Evolutionary conservation across 2,329 filamentous ascomycete species (phyloP), one percentile per base, ranked within the genome.

Genomic region (Fusarium humuli): DNA sequence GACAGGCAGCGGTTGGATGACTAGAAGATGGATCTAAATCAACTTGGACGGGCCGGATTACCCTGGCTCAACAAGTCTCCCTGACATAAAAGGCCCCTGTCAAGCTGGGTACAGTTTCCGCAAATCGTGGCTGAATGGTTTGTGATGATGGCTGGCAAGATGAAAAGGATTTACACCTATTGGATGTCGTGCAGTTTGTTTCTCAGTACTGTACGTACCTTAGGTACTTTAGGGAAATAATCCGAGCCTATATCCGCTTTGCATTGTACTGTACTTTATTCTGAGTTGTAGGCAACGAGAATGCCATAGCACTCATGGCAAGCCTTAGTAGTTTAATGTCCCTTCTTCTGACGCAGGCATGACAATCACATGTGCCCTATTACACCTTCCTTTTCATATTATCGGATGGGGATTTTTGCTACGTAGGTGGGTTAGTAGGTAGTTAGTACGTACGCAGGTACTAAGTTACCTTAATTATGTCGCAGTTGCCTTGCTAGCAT

Each of bases 1-100:
- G 34, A 23, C 44, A 57, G 16, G 46, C 54, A 50, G 57, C 61
- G 61, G 71, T 57, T 71, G 69, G 60, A 30, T 41, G 30, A 47
- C 47, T 58, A 45, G 52, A 52, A 65, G 61, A 68, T 64, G 70
- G 72, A 74, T 74, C 72, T 74, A 58, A 73, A 73, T 73, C 72
- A 70, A 63, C 70, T 58, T 73, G 57, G 59, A 73, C 67, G 64
- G 67, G 54, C 65, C 64, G 52, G 66, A 68, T 49, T 13, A 61
- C 69, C 72, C 67, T 58, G 63, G 67, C 64, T 55, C 37, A 58
- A 60, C 44, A 44, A 55, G 56, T 55, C 46, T 49, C 58, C 63
- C 58, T 70, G 50, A 44, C 41, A 56, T 52, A 20, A 34, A 20
- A 25, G 52, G 68, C 58, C 68, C 67, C 49, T 66, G 63, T 70